Evolutionary conservation across 139 green algal genomes (phyloP).

Genomic region (Haematococcus lacustris): DNA sequence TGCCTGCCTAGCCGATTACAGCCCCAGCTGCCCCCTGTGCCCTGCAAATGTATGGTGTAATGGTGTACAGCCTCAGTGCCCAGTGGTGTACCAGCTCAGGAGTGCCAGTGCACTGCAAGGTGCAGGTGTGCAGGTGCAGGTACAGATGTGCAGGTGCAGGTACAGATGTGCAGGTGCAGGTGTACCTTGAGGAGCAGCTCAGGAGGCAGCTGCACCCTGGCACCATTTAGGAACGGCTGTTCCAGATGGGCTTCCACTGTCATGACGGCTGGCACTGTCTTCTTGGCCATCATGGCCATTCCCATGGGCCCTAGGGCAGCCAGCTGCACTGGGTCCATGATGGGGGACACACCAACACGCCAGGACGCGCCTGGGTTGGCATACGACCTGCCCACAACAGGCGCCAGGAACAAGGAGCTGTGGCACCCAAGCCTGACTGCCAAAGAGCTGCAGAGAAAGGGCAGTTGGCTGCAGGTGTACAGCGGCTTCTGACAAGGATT

Average conservation of each 20-base stretch:
- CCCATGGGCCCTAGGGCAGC: constrained; percentile 14
- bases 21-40: no score
- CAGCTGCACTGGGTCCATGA: constrained; percentile 15
- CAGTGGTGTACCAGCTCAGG: no score
- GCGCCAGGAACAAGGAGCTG: no score
- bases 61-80: no score
- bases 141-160: no score
- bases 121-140: no score
- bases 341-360: constrained; percentile 18
- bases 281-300: constrained; percentile 9
- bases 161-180: no score
- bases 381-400: neutral
- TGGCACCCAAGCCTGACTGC: neutral
- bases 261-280: constrained; percentile 8
- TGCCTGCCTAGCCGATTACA: no score
- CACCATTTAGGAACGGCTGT: neutral
- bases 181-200: neutral
- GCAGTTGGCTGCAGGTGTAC: neutral
- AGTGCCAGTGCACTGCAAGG: no score
- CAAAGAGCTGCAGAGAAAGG: neutral
- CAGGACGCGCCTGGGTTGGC: constrained; percentile 16
- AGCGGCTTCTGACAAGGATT: neutral
- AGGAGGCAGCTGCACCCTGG: neutral
- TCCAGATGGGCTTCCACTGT: neutral
- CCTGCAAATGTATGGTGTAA: no score